These are phyloP conservation scores for Metschnikowia proteae DNA, from an alignment of 805 yeast species.

Conservation along the genomic window DNA sequence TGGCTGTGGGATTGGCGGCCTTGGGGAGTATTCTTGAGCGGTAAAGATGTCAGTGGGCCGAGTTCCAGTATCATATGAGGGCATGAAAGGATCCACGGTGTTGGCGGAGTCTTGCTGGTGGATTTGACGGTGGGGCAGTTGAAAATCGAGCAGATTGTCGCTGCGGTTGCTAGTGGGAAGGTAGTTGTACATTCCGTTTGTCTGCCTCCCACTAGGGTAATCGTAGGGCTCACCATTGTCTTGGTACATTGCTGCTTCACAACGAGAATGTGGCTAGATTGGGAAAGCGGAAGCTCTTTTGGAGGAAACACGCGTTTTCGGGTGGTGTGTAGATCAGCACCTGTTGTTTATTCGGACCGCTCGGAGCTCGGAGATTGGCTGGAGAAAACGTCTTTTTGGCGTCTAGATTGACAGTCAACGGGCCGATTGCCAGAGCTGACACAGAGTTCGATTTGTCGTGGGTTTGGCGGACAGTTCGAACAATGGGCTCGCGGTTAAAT, in stretches of 20 bases:
- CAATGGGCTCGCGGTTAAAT: not conserved
- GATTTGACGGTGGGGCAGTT: slow-evolving; percentile 13
- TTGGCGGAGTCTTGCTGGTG: slow-evolving; percentile 1
- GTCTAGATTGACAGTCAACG: no score
- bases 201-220: slow-evolving; percentile 10
- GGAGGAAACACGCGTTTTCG: no score
- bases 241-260: slow-evolving; percentile 1
- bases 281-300: no score
- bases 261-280: not conserved
- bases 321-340: no score
- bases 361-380: no score
- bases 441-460: not conserved
- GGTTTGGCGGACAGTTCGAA: not conserved
- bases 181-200: slow-evolving; percentile 15
- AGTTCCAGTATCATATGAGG: slow-evolving; percentile 15
- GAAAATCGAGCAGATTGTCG: slow-evolving; percentile 14
- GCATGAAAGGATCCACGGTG: slow-evolving; percentile 12
- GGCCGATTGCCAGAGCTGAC: not conserved
- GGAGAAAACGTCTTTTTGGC: no score
- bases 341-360: no score
- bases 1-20: slow-evolving; percentile 9
- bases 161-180: slow-evolving; percentile 9
- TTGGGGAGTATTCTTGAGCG: slow-evolving; percentile 7
- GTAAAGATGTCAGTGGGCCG: slow-evolving; percentile 16
- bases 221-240: slow-evolving; percentile 1